Evolutionary conservation across 495 filamentous ascomycete species (phyloP).

Genomic region (Sporormia fimetaria): DNA sequence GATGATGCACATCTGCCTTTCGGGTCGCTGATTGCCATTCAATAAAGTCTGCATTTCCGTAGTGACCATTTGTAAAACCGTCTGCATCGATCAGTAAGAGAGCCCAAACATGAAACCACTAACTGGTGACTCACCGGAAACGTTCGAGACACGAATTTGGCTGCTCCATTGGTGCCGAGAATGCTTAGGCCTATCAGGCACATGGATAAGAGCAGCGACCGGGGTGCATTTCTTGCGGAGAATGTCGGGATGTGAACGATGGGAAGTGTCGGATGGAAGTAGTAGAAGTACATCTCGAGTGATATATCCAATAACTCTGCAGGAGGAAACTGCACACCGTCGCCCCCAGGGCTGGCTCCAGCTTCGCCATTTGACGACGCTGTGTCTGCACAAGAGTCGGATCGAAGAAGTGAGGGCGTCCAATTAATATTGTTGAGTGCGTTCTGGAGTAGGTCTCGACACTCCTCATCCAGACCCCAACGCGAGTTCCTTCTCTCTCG

Average conservation of each 20-base stretch:
- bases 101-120: neutral
- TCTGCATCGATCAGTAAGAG: constrained; percentile 25
- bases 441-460: constrained; percentile 36
- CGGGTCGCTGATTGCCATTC: constrained; percentile 31
- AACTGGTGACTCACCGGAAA: constrained; percentile 33
- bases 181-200: constrained; percentile 43
- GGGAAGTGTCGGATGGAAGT: constrained; percentile 41
- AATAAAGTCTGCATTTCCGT: constrained; percentile 36
- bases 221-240: constrained; percentile 37
- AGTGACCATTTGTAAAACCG: constrained; percentile 35
- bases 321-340: constrained; percentile 36
- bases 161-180: constrained; percentile 40
- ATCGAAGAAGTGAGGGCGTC: constrained; percentile 7
- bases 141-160: constrained; percentile 38
- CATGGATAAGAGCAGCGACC: constrained; percentile 40
- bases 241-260: constrained; percentile 44
- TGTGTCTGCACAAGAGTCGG: constrained; percentile 18
- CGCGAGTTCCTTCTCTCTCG: constrained; percentile 33
- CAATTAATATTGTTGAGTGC: constrained; percentile 24
- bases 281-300: constrained; percentile 43
- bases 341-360: constrained; percentile 19
- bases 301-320: constrained; percentile 46
- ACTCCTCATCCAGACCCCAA: constrained; percentile 42
- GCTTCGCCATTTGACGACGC: constrained; percentile 26
- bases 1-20: constrained; percentile 37